phyloP scores from a whole-genome alignment of 305 asterid genomes.

The Fraxinus dipetala region DNA sequence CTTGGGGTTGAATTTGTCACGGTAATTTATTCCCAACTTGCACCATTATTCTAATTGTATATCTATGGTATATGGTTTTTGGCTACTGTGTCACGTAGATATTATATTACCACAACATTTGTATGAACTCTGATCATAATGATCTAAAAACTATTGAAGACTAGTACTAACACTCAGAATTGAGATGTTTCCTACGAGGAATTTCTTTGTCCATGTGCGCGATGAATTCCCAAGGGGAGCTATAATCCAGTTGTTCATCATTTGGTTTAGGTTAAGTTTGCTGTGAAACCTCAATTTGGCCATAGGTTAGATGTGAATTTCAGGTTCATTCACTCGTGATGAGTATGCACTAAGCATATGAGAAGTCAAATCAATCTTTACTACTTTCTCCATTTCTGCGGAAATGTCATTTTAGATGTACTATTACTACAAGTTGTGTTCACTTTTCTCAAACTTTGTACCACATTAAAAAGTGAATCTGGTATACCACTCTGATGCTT shows the following conservation, averaged over 20 bases:
- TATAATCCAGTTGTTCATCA: background rate
- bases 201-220: background rate
- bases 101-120: background rate
- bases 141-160: background rate
- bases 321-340: background rate
- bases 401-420: background rate
- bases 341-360: background rate
- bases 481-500: conserved; percentile 9
- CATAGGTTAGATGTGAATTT: background rate
- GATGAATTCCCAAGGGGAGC: background rate
- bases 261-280: background rate
- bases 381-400: background rate
- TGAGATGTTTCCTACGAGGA: background rate
- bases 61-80: conserved; percentile 1
- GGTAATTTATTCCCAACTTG: conserved; percentile 46
- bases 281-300: background rate
- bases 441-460: background rate
- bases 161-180: background rate
- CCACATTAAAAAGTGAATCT: conserved; percentile 2
- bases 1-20: conserved; percentile 89
- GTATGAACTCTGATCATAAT: background rate
- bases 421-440: background rate
- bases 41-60: conserved; percentile 19
- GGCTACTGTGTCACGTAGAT: background rate
- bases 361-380: background rate